phyloP scores from a whole-genome alignment of 129 eudicot genomes.

The Ambrosia trifida region DNA sequence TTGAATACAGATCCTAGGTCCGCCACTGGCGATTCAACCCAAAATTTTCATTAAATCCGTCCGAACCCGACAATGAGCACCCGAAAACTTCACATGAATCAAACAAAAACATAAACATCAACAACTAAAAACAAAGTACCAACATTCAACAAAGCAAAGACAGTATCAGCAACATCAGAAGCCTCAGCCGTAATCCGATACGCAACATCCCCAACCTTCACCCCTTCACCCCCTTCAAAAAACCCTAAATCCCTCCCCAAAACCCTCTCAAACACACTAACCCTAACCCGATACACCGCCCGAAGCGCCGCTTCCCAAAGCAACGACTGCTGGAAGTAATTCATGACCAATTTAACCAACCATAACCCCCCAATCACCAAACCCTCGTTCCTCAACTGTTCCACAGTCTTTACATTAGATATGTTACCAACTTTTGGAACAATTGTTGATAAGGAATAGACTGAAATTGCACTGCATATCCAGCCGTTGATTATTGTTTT shows the following conservation, averaged over 20 bases:
- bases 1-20: no score
- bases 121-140: constrained; percentile 8
- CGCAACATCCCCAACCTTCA: constrained; percentile 68
- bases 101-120: neutral
- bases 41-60: no score
- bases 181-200: constrained; percentile 92
- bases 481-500: constrained; percentile 61
- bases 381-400: constrained; percentile 40
- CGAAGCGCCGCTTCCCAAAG: constrained; percentile 87
- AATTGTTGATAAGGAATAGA: constrained; percentile 57
- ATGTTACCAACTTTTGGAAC: constrained; percentile 57
- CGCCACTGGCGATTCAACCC: no score
- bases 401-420: constrained; percentile 31
- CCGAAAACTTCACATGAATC: neutral
- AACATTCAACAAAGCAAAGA: constrained; percentile 71
- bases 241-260: constrained; percentile 83
- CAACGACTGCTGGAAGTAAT: constrained; percentile 69
- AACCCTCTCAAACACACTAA: constrained; percentile 72
- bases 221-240: constrained; percentile 65
- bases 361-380: constrained; percentile 55
- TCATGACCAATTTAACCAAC: constrained; percentile 47
- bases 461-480: constrained; percentile 77
- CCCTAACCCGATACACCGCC: constrained; percentile 57
- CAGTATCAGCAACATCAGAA: constrained; percentile 75
- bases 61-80: no score